Evolutionary conservation across 2,329 filamentous ascomycete genomes (phyloP).

Genomic region (Falciphora oryzae): DNA sequence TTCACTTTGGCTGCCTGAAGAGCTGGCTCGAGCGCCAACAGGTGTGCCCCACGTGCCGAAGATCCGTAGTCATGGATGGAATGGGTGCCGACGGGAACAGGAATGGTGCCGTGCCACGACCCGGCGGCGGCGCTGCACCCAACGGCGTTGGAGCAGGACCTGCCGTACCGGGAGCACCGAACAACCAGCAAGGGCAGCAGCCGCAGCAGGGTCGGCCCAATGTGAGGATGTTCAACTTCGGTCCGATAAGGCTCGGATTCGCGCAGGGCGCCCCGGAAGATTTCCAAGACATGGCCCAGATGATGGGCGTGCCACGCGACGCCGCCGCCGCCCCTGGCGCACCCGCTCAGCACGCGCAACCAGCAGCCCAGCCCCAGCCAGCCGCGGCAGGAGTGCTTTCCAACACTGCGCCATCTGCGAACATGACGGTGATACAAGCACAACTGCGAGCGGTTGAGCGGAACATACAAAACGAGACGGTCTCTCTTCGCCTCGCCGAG

Average conservation of each 20-base stretch:
- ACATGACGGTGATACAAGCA: conserved; percentile 1
- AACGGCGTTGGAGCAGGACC: conserved; percentile 21
- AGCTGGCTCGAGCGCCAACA: conserved; percentile 98
- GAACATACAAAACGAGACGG: conserved; percentile 26
- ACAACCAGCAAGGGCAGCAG: conserved; percentile 23
- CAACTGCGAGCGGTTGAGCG: conserved; percentile 13
- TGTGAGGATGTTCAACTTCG: conserved; percentile 43
- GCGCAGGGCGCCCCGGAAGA: conserved; percentile 62
- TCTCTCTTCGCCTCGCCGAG: conserved; percentile 57
- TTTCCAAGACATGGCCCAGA: conserved; percentile 61
- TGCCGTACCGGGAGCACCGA: conserved; percentile 27
- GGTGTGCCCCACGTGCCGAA: conserved; percentile 89
- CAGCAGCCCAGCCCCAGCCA: not conserved
- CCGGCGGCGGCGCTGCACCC: conserved; percentile 8
- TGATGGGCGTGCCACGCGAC: conserved; percentile 44
- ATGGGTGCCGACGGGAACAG: conserved; percentile 19
- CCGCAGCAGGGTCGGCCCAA: conserved; percentile 18
- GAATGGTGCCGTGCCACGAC: conserved; percentile 18
- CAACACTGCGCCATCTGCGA: conserved; percentile 12
- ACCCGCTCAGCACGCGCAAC: conserved; percentile 4
- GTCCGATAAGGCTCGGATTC: conserved; percentile 69
- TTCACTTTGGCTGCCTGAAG: conserved; percentile 90
- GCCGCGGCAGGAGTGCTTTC: conserved; percentile 11
- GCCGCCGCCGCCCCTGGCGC: conserved; percentile 17
- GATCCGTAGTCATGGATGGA: conserved; percentile 64